phyloP scores from a whole-genome alignment of 2,329 filamentous ascomycete genomes.

The Trichocomaceae sp. region DNA sequence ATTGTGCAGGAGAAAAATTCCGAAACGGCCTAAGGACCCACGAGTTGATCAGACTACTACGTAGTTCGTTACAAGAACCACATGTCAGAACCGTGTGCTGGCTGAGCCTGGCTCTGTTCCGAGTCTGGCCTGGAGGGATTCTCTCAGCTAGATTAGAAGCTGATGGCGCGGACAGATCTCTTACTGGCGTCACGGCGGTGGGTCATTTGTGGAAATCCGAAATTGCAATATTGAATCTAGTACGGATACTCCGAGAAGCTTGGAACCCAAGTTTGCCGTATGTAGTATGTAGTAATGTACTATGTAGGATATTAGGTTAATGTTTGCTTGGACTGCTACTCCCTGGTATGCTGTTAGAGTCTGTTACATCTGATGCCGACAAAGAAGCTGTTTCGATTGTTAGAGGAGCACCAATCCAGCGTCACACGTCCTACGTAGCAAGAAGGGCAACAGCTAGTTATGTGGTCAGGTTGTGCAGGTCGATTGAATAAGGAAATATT shows the following conservation, averaged over 20 bases:
- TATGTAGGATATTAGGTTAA: too few relatives aligned
- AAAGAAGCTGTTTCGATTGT: not conserved
- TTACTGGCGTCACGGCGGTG: conserved; percentile 10
- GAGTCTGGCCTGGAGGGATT: not conserved
- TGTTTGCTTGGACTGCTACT: too few relatives aligned
- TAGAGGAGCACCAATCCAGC: not conserved
- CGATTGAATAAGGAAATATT: too few relatives aligned
- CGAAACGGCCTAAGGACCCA: conserved; percentile 6
- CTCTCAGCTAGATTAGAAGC: not conserved
- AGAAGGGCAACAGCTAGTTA: too few relatives aligned
- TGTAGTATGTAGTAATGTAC: not conserved
- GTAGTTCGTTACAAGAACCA: not conserved
- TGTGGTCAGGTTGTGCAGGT: too few relatives aligned
- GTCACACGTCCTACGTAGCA: too few relatives aligned
- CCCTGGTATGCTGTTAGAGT: not conserved
- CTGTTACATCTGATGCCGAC: too few relatives aligned
- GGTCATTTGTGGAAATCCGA: conserved; percentile 2
- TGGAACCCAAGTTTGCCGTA: not conserved
- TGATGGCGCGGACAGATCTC: not conserved
- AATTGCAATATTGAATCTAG: conserved; percentile 6
- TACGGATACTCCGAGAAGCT: not conserved
- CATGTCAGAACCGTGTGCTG: not conserved
- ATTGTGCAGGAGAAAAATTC: conserved; percentile 1
- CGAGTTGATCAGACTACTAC: not conserved
- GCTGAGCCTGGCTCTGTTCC: not conserved